phyloP scores from a whole-genome alignment of 768 basidiomycete species.

The Tephrocybe sp. region DNA sequence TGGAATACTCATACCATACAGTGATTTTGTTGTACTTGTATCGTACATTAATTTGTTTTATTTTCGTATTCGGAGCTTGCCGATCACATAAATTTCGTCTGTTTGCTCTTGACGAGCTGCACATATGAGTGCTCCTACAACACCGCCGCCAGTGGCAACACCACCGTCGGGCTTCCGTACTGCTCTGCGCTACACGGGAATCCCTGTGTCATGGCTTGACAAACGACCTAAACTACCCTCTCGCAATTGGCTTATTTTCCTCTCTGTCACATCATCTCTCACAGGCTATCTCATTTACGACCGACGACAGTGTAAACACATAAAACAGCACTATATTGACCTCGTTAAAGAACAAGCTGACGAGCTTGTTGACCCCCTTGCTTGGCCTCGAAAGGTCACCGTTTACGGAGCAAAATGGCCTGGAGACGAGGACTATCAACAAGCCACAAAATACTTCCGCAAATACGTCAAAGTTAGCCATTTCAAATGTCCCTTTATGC shows the following conservation, averaged over 20 bases:
- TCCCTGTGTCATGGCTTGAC: constrained; percentile 74
- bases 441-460: constrained; percentile 84
- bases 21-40: constrained; percentile 7
- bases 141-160: constrained; percentile 15
- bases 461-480: constrained; percentile 91
- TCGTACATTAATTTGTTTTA: not conserved
- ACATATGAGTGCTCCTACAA: constrained; percentile 26
- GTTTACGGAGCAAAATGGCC: constrained; percentile 93
- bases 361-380: constrained; percentile 59
- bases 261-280: constrained; percentile 68
- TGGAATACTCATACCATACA: constrained; percentile 1
- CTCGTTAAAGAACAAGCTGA: constrained; percentile 78
- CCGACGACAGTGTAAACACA: constrained; percentile 71
- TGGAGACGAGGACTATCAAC: constrained; percentile 89
- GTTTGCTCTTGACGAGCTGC: too few relatives aligned
- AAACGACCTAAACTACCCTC: constrained; percentile 86
- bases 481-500: constrained; percentile 11
- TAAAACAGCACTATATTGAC: constrained; percentile 76
- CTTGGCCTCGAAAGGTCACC: constrained; percentile 71
- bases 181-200: constrained; percentile 66
- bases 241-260: constrained; percentile 93
- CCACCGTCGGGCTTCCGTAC: constrained; percentile 53
- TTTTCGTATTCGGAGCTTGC: constrained; percentile 13
- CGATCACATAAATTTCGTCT: constrained; percentile 11
- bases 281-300: constrained; percentile 83